Percentiles rank a stretch among this genome's conserved stretches.
phyloP scores from a whole-genome alignment of 1,139 yeast species.

The Entelexis sorbosivorans region DNA sequence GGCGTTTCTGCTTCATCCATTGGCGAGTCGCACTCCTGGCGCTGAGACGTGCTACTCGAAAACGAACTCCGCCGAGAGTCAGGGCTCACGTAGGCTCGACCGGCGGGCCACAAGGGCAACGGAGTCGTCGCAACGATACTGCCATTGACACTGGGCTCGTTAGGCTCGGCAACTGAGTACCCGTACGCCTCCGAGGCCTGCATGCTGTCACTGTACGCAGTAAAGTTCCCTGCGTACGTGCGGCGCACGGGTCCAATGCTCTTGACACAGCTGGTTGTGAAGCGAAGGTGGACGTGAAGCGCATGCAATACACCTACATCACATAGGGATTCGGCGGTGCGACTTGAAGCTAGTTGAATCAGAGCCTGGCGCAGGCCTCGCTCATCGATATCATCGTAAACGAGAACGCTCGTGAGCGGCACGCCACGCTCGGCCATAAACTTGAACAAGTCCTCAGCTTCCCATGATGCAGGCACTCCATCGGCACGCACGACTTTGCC shows the following conservation, averaged over 20 bases:
- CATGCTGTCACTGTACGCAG: slow-evolving; percentile 10
- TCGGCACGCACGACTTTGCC: slow-evolving; percentile 16
- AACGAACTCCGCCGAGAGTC: not conserved
- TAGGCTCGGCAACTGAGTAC: slow-evolving; percentile 13
- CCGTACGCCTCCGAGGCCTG: slow-evolving; percentile 5
- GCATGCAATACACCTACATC: slow-evolving; percentile 1
- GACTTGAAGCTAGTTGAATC: slow-evolving; percentile 6
- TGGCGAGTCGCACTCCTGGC: not conserved
- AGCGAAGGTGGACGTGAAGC: not conserved
- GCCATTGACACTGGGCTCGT: slow-evolving; percentile 4
- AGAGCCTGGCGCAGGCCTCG: slow-evolving; percentile 16
- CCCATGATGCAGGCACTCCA: slow-evolving; percentile 17
- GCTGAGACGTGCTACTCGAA: not conserved
- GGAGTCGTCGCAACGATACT: not conserved
- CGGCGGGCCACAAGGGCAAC: not conserved
- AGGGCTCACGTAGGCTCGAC: not conserved
- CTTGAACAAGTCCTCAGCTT: slow-evolving; percentile 13
- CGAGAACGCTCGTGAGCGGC: slow-evolving; percentile 10
- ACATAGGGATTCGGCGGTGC: not conserved
- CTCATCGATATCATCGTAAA: slow-evolving; percentile 19
- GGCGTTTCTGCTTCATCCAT: not conserved
- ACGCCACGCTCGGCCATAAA: slow-evolving; percentile 8
- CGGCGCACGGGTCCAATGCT: slow-evolving; percentile 16
- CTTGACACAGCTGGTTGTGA: slow-evolving; percentile 10
- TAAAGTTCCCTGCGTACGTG: slow-evolving; percentile 13